phyloP scores from a whole-genome alignment of 2,329 filamentous ascomycete species.

The Lanzia echinophila region DNA sequence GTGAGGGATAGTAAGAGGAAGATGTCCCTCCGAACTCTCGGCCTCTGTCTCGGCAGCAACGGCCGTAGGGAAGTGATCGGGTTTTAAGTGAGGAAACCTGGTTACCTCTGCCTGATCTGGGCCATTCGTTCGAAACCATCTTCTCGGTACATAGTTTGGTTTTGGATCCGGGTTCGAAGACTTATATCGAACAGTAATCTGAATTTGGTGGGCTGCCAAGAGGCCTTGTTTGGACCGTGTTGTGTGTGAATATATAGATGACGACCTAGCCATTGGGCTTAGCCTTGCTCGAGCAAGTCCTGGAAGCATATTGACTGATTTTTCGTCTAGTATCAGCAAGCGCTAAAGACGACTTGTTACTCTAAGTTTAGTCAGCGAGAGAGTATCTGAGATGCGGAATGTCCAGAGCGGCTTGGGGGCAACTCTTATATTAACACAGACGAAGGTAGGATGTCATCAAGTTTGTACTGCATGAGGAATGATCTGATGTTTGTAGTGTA shows the following conservation, averaged over 20 bases:
- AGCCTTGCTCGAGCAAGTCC: neutral
- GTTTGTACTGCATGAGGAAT: conserved; percentile 6
- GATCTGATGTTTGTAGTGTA: neutral
- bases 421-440: conserved; percentile 1
- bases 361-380: neutral
- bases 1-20: neutral
- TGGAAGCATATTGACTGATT: neutral
- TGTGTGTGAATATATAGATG: neutral
- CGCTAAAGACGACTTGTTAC: neutral
- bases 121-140: conserved; percentile 8
- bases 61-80: neutral
- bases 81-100: neutral
- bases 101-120: conserved; percentile 7
- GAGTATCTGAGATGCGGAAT: neutral
- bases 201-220: neutral
- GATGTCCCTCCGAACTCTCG: neutral
- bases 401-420: neutral
- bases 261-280: neutral
- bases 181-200: neutral
- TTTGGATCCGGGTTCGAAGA: neutral
- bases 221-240: neutral
- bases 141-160: neutral
- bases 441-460: neutral
- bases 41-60: neutral
- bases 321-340: neutral